Evolutionary conservation across 73 alveolate species (phyloP), one percentile per base, ranked within the genome.

Genomic region (Loxodes magnus): DNA sequence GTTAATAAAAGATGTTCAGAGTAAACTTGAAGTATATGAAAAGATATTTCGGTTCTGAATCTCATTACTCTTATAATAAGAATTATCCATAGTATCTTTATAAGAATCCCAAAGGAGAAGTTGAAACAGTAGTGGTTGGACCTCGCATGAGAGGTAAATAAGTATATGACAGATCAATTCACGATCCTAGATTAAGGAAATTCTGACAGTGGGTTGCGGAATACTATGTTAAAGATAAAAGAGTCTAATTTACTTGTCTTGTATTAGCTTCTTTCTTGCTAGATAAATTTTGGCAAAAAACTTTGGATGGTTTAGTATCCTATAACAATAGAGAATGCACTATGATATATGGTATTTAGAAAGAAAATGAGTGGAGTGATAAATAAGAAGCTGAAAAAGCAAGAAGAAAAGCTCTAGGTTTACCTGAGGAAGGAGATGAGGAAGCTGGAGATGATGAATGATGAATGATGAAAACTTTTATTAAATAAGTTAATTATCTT

Each of bases 341-440:
- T 9, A 39, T 39, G 53, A 30, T 17, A 39, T 39, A 39, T 39
- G 53, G 37, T 9, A 17, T 17, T 19, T 17, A 19, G 33, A 39
- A 39, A 39, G 53, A 39, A 39, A 39, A 15, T 10, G 53, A 39
- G 21, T 39, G 53, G 53, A 39, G 15, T 17, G 53, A 15, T n/a
- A n/a, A 15, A n/a, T 10, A 9, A 9, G 53, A 39, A 39, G 53
- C 21, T 1, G 53, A 39, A 39, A 39, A 2, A 2, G 53, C 53
- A 0, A 39, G 53, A 39, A 39, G 53, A 39, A 39, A 15, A 39
- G 53, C 53, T 2, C 9, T 19, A 39, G 53, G 53, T 10, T 30
- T 39, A 17, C 37, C 21, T 19, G 53, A 39, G 9, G 53, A 39
- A 17, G 53, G 33, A 9, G 53, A 39, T 12, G 53, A 39, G 15